phyloP scores from a whole-genome alignment of 1,139 yeast genomes.

The Torulaspora globosa region DNA sequence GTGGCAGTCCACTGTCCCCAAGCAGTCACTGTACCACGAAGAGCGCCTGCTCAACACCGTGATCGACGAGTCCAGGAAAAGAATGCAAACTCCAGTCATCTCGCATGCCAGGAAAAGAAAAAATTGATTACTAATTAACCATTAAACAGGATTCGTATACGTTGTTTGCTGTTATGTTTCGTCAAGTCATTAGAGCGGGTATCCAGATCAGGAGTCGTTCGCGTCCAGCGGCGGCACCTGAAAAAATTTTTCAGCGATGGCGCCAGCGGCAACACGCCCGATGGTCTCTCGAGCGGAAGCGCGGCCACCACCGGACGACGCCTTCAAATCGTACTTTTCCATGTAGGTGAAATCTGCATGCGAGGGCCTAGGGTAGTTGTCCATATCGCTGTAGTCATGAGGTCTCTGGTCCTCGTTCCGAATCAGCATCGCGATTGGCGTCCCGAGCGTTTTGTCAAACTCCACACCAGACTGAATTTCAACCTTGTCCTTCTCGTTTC shows the following conservation, averaged over 20 bases:
- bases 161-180: not conserved
- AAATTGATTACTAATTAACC: conserved; percentile 1
- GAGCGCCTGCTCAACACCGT: conserved; percentile 8
- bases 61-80: conserved; percentile 12
- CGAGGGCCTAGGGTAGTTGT: conserved; percentile 92
- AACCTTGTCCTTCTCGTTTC: conserved; percentile 91
- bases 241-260: conserved; percentile 92
- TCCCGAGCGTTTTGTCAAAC: conserved; percentile 83
- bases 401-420: conserved; percentile 95
- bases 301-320: conserved; percentile 96
- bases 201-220: too few relatives aligned
- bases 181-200: not conserved
- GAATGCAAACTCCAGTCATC: conserved; percentile 3
- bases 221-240: conserved; percentile 1
- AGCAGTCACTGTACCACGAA: conserved; percentile 11
- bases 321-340: conserved; percentile 85
- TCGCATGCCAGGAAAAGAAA: conserved; percentile 1
- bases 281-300: conserved; percentile 97
- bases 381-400: conserved; percentile 90
- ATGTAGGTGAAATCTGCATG: conserved; percentile 96
- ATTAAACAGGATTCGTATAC: not conserved
- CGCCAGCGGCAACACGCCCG: conserved; percentile 98
- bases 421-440: conserved; percentile 93
- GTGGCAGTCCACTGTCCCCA: conserved; percentile 16
- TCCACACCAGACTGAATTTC: conserved; percentile 95